Base-by-base conservation (phyloP, 2,329 filamentous ascomycete genomes). In the Phialophora expanda region DNA sequence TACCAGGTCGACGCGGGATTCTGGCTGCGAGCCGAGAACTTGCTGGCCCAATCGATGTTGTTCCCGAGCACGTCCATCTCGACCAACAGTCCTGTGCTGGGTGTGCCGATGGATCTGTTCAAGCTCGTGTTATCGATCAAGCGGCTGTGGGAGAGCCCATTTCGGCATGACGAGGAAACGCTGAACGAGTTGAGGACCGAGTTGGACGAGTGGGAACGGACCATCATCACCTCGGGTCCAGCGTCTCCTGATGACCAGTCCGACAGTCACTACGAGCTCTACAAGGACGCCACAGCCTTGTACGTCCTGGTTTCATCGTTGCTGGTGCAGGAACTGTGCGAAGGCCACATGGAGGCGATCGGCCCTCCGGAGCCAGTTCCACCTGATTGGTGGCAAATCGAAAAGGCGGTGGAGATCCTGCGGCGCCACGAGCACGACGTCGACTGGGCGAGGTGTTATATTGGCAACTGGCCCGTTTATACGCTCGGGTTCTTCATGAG, bases 81-180 rank as follows among this genome's bases (percentile, higher is more conserved):
- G 22, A 61, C 51, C 64, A 69, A 69, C 30, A 69, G 67, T 50
- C 67, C 67, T 14, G 67, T 69, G 4, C 53, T 69, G 11, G 67
- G 67, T 4, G 44, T 66, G 12, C 67, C 67, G 14, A 20, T 66
- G 32, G 56, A 51, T 4, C 34, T 69, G 8, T 66, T 66, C 58
- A 66, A 58, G 30, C 24, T 66, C 12, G 61, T 64, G 12, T 38
- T 69, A n/a, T 66, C 67, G 1, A 51, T 66, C 44, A 69, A 62
- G 50, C 41, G 48, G 26, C 44, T 64, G 17, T 65, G 64, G 59
- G 61, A 66, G 26, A 56, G 54, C 22, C 64, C 64, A 3, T 53
- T 55, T 14, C 48, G 55, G 4, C 53, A 34, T 9, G 67, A 69
- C 46, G n/a, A 9, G n/a, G 64, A 61, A n/a, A 62, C 61, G 22